A percentile compares a stretch with the other conserved stretches of the same genome.
Conservation (phyloP, 257 asterid genomes). For the Solanum chmielewskii region DNA sequence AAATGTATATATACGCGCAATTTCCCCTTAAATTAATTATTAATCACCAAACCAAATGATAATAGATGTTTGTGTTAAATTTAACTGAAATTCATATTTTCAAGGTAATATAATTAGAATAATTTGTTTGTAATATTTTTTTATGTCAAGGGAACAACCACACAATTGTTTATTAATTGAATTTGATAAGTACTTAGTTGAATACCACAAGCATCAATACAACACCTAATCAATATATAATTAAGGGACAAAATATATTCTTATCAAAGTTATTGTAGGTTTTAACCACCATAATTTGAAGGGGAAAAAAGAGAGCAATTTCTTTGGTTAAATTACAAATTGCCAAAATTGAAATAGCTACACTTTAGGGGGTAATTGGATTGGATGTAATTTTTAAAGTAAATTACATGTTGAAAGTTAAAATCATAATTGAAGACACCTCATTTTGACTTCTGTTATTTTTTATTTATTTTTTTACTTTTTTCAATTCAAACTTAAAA, state of each 20-base stretch:
- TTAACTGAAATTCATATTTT: neutral
- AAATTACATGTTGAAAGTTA: no score
- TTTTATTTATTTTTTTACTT: no score
- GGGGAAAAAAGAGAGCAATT: neutral
- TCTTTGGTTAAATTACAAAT: neutral
- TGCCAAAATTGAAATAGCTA: neutral
- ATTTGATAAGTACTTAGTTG: neutral
- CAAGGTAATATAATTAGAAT: neutral
- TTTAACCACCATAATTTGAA: neutral
- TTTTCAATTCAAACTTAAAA: no score
- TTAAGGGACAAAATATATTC: neutral
- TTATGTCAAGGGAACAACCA: neutral
- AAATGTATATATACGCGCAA: neutral
- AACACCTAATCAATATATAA: neutral
- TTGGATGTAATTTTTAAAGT: no score
- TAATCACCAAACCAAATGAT: neutral
- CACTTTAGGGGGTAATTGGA: neutral
- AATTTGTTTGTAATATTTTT: neutral
- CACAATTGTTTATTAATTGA: neutral
- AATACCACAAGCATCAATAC: neutral
- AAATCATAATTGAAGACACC: no score
- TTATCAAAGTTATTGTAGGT: neutral
- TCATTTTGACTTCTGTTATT: no score
- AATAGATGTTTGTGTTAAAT: neutral
- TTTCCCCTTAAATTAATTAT: neutral